Conservation (phyloP, 495 filamentous ascomycete species). For the Xanthoparmelia taractica region DNA sequence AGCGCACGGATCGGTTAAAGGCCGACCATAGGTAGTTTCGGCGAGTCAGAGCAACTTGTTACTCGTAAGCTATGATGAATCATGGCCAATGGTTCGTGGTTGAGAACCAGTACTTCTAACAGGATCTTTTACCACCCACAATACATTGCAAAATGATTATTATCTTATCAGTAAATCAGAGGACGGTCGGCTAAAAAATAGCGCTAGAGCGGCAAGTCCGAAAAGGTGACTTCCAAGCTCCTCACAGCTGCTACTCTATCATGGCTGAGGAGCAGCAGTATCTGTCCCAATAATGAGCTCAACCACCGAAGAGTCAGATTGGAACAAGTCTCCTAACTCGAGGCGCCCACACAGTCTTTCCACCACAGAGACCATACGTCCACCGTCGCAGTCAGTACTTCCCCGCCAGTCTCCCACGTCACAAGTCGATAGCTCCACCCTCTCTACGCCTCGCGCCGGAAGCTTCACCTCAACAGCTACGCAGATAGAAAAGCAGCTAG, state of each 20-base stretch:
- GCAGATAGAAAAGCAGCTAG: slow-evolving; percentile 1
- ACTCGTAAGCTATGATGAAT: too few species aligned
- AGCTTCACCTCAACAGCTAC: slow-evolving; percentile 8
- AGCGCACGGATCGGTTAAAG: too few species aligned
- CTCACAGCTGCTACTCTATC: background rate
- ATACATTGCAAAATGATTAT: too few species aligned
- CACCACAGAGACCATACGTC: slow-evolving; percentile 5
- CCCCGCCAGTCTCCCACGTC: slow-evolving; percentile 5
- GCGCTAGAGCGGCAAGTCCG: background rate
- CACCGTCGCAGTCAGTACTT: background rate
- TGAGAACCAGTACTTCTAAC: too few species aligned
- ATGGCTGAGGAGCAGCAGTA: background rate
- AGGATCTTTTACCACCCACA: too few species aligned
- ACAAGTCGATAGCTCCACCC: slow-evolving; percentile 1
- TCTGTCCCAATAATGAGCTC: slow-evolving; percentile 12
- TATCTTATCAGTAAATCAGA: too few species aligned
- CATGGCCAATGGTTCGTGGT: too few species aligned
- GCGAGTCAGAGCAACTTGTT: too few species aligned
- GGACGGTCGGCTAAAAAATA: too few species aligned
- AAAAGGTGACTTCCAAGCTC: background rate
- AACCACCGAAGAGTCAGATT: slow-evolving; percentile 19
- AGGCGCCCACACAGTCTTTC: slow-evolving; percentile 12
- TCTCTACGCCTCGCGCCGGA: slow-evolving; percentile 8
- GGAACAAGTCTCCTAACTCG: slow-evolving; percentile 16
- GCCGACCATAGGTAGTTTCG: too few species aligned